phyloP scores from a whole-genome alignment of 2,329 filamentous ascomycete genomes.

The Trichoderma sp. region DNA sequence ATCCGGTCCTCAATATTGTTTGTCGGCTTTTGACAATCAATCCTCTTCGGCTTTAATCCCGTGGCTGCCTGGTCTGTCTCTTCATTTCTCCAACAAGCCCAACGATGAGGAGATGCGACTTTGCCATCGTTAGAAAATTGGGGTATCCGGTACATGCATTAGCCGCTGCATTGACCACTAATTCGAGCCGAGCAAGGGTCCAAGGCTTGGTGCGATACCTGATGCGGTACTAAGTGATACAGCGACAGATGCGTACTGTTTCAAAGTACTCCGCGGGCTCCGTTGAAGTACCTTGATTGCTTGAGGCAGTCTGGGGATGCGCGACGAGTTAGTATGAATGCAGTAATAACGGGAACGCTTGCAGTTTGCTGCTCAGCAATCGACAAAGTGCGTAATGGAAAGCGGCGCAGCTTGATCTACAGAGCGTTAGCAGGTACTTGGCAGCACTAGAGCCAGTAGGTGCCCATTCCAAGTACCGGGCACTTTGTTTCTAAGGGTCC shows the following conservation, averaged over 20 bases:
- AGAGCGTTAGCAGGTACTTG: background rate
- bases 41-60: background rate
- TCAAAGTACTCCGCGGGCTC: background rate
- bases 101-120: slow-evolving; percentile 8
- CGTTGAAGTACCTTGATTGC: background rate
- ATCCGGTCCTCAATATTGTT: background rate
- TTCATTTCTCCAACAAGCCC: slow-evolving; percentile 11
- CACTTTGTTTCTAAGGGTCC: background rate
- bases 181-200: background rate
- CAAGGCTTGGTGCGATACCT: background rate
- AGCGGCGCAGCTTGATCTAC: slow-evolving; percentile 6
- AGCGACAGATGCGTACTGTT: background rate
- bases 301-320: background rate
- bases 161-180: background rate
- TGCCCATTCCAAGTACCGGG: background rate
- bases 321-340: background rate
- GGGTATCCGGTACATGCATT: background rate
- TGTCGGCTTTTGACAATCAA: background rate
- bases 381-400: background rate
- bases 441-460: background rate
- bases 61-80: background rate
- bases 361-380: background rate
- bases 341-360: background rate
- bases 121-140: slow-evolving; percentile 1
- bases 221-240: background rate